Evolutionary conservation across 768 basidiomycete genomes (phyloP), one percentile per base, ranked within the genome.

Genomic region (Rhodocollybia butyracea): DNA sequence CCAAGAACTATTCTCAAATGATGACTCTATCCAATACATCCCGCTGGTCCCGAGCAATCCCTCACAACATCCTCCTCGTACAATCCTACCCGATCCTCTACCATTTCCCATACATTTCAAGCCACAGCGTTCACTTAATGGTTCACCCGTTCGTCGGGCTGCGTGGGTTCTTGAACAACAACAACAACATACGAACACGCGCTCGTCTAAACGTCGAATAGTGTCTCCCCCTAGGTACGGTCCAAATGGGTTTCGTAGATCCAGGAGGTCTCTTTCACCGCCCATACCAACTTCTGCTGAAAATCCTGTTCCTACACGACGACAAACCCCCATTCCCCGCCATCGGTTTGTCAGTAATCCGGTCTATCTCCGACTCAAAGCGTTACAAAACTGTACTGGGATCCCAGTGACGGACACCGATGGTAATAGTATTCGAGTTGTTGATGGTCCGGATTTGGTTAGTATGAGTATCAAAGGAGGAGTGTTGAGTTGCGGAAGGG

Each of bases 71-170:
- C 51, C 51, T 15, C 51, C 51, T 53, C 64, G 63, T 34, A 70
- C 67, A 30, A 58, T 56, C 47, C 70, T 68, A 19, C 70, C 72
- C 36, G 54, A 66, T 57, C 58, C 73, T 53, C 50, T 73, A 5
- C 73, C 73, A 12, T 73, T 70, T 56, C 46, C 60, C 22, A 55
- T 69, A 21, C 61, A 66, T 55, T 74, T 73, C 66, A 73, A 75
- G 38, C 69, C 71, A 3, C 62, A 76, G 17, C 70, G 77, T 5
- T 66, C 73, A 30, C 76, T 79, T 62, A 46, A 77, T 67, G 51
- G 75, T 64, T 68, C 77, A 61, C 70, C 77, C 30, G 73, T 70
- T 68, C 39, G 53, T 3, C 26, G 51, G 34, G n/a, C n/a, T n/a
- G n/a, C n/a, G n/a, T 41, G 31, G 27, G 31, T 26, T 21, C 7